Percentiles rank a stretch among this genome's conserved stretches.
phyloP scores from a whole-genome alignment of 805 yeast genomes.

The Yamadazyma akitaensis region DNA sequence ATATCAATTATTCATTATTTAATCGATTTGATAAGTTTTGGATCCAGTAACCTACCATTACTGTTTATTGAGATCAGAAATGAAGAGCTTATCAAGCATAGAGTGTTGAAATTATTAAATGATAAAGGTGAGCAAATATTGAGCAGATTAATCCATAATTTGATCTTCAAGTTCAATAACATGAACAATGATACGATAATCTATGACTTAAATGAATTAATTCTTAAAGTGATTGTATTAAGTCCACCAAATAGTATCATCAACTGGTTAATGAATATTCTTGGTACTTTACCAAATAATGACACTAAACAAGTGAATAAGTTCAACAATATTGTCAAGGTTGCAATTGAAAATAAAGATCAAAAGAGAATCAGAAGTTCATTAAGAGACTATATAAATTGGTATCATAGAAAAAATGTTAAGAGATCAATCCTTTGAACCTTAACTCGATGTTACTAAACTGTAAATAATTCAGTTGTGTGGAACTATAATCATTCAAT shows the following conservation, averaged over 20 bases:
- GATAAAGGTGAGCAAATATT: constrained; percentile 58
- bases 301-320: constrained; percentile 66
- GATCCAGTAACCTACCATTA: constrained; percentile 74
- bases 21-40: constrained; percentile 84
- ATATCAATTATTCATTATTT: constrained; percentile 68
- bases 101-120: constrained; percentile 46
- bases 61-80: constrained; percentile 57
- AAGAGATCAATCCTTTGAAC: constrained; percentile 2
- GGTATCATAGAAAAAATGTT: constrained; percentile 74
- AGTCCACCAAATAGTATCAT: constrained; percentile 43
- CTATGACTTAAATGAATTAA: constrained; percentile 71
- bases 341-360: constrained; percentile 64
- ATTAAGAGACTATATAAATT: constrained; percentile 71
- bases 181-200: constrained; percentile 46
- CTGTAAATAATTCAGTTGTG: not conserved
- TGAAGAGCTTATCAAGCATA: constrained; percentile 49
- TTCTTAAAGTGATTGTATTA: constrained; percentile 58
- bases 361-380: constrained; percentile 69
- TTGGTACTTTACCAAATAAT: constrained; percentile 60
- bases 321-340: constrained; percentile 52
- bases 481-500: not conserved
- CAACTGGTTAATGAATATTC: constrained; percentile 60
- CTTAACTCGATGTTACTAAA: not conserved
- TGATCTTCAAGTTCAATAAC: constrained; percentile 65
- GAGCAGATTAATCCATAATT: constrained; percentile 55